A percentile compares a stretch with the other conserved stretches of the same genome.
Conservation (phyloP, 352 stramenopile species). For the Pythium scleroteichum region DNA sequence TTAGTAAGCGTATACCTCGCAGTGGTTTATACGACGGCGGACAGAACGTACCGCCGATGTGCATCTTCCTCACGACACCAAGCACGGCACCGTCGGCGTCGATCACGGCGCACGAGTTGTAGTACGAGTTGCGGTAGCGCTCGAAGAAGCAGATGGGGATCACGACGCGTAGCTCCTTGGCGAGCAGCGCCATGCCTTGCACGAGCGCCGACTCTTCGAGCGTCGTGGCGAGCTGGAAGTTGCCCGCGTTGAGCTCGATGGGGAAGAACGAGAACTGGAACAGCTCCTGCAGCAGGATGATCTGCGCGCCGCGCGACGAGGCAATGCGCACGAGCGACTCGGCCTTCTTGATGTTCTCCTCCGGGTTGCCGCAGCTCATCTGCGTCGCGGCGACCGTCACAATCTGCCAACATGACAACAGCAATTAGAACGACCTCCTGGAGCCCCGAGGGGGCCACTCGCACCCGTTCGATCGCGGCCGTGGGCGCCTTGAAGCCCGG, state of each 20-base stretch:
- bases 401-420: slow-evolving; percentile 36
- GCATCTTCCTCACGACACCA: slow-evolving; percentile 88
- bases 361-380: slow-evolving; percentile 83
- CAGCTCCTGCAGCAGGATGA: slow-evolving; percentile 91
- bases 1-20: background rate
- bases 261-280: slow-evolving; percentile 93
- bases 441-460: background rate
- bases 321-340: slow-evolving; percentile 89
- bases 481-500: slow-evolving; percentile 49
- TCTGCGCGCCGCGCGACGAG: slow-evolving; percentile 81
- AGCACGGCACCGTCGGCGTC: slow-evolving; percentile 87
- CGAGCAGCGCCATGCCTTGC: slow-evolving; percentile 85
- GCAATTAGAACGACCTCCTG: background rate
- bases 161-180: slow-evolving; percentile 90
- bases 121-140: slow-evolving; percentile 89
- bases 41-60: slow-evolving; percentile 90
- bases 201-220: slow-evolving; percentile 84
- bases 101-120: slow-evolving; percentile 92
- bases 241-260: slow-evolving; percentile 86
- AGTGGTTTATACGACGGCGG: no score
- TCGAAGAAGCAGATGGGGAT: slow-evolving; percentile 94
- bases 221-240: slow-evolving; percentile 87
- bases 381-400: slow-evolving; percentile 87
- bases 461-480: slow-evolving; percentile 56
- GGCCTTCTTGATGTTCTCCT: slow-evolving; percentile 91